Evolutionary conservation across 225 moss, liverwort and hornwort species (phyloP), one percentile per base, ranked within the genome.

Genomic region (Polytrichum commune): DNA sequence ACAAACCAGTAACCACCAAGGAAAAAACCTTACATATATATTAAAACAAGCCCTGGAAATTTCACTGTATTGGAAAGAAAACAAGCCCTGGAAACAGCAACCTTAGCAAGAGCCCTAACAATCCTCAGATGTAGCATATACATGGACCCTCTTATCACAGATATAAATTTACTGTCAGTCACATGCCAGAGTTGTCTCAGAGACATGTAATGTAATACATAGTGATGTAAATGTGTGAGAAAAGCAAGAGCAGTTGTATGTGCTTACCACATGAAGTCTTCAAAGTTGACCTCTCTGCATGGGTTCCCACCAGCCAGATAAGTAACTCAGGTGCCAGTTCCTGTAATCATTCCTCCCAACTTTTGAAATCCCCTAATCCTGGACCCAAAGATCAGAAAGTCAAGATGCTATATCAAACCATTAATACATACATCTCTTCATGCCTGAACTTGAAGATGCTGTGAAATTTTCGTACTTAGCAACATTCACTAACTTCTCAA

Each of bases 261-360:
- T 28, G 79, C 89, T 10, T 85, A 94, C 97, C 97, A 94, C 70
- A 97, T 74, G 62, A 90, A 97, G 72, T 97, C 92, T 73, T 93
- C 85, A 77, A 94, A 91, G 55, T 74, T 69, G 66, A 97, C 92
- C 83, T 86, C 88, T 91, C 97, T 97, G 97, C 89, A 89, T 38
- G 67, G 27, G 69, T 80, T 73, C 78, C 80, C 58, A 77, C 79
- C 54, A 75, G 75, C 79, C 72, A 81, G 69, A 78, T 84, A 69
- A 87, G 78, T 81, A 83, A 29, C 68, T 74, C 70, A 72, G 60
- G 67, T 77, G 72, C 73, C 56, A 75, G 13, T 23, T 68, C 74
- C 61, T 74, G 60, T 58, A 67, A 65, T 25, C 68, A 77, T 66
- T 75, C 63, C 79, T 75, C 58, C 75, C 64, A 29, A 80, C 64